phyloP scores from a whole-genome alignment of 768 basidiomycete species.

The Podaxis sp. region DNA sequence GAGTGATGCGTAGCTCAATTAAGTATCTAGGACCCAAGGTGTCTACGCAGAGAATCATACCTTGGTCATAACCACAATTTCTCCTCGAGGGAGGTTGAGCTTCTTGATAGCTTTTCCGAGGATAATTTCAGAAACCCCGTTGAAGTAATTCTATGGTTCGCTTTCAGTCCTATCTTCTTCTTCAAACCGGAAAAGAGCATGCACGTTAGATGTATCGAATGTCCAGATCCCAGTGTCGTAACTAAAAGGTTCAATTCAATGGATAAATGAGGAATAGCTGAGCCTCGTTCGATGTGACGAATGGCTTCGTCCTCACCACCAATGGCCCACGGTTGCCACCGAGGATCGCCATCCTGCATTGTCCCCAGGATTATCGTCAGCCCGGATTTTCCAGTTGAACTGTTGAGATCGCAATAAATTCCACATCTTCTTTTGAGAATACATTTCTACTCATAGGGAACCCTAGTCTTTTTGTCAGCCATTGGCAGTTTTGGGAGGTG shows the following conservation, averaged over 20 bases:
- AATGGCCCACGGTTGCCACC: slow-evolving; percentile 48
- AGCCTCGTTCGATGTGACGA: slow-evolving; percentile 39
- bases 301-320: slow-evolving; percentile 45
- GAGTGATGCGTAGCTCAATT: slow-evolving; percentile 4
- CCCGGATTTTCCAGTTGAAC: slow-evolving; percentile 48
- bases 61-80: slow-evolving; percentile 79
- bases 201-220: slow-evolving; percentile 54
- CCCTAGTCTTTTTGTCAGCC: neutral
- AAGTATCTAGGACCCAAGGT: neutral
- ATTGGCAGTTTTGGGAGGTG: neutral
- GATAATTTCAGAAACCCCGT: slow-evolving; percentile 61
- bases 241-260: slow-evolving; percentile 17
- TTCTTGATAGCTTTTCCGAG: slow-evolving; percentile 71
- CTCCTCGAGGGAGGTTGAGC: slow-evolving; percentile 62
- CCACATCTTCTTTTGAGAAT: neutral
- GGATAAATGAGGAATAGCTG: neutral
- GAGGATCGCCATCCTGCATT: slow-evolving; percentile 52
- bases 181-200: neutral
- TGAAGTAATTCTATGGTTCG: slow-evolving; percentile 49
- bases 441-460: neutral
- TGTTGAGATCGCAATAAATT: neutral
- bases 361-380: slow-evolving; percentile 62
- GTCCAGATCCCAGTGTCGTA: slow-evolving; percentile 64
- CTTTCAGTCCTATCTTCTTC: slow-evolving; percentile 6
- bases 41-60: slow-evolving; percentile 22